Percentiles rank a stretch among this genome's conserved stretches.
Conservation (phyloP, 108 stramenopile genomes). For the Schizochytrium sp. region DNA sequence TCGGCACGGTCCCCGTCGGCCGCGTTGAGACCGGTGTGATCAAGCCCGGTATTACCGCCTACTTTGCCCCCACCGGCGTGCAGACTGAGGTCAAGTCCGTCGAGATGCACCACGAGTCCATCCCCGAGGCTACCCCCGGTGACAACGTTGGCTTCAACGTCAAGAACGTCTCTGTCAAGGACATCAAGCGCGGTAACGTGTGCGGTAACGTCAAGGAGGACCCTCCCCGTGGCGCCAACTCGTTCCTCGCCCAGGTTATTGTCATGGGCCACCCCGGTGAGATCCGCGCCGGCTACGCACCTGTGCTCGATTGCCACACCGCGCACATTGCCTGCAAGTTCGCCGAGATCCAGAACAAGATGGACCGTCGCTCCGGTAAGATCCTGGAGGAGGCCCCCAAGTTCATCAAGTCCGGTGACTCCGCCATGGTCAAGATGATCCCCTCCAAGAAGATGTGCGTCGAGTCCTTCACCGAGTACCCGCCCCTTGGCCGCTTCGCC, state of each 20-base stretch:
- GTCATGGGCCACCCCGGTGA: slow-evolving; percentile 81
- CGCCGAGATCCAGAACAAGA: slow-evolving; percentile 70
- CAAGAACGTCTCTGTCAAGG: slow-evolving; percentile 77
- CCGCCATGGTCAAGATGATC: slow-evolving; percentile 70
- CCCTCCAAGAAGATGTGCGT: slow-evolving; percentile 83
- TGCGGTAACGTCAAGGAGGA: slow-evolving; percentile 65
- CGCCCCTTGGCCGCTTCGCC: slow-evolving; percentile 93
- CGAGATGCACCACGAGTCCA: slow-evolving; percentile 84
- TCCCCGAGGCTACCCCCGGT: slow-evolving; percentile 72
- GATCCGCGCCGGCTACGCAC: slow-evolving; percentile 71
- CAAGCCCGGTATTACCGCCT: slow-evolving; percentile 74
- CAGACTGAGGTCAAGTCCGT: slow-evolving; percentile 74
- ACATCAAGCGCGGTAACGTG: slow-evolving; percentile 79
- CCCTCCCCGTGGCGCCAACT: slow-evolving; percentile 55
- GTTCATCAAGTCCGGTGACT: slow-evolving; percentile 78
- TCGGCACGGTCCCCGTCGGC: slow-evolving; percentile 86
- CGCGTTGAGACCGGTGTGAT: slow-evolving; percentile 84
- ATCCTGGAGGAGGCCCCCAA: slow-evolving; percentile 72
- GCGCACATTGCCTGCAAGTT: slow-evolving; percentile 91
- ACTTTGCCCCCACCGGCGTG: slow-evolving; percentile 69
- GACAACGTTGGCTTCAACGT: slow-evolving; percentile 92
- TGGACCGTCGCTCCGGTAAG: slow-evolving; percentile 79
- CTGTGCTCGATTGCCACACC: slow-evolving; percentile 89
- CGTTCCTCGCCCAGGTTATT: slow-evolving; percentile 82
- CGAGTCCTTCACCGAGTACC: slow-evolving; percentile 81